These are phyloP conservation scores for Adansonia rubrostipa DNA, from an alignment of 441 rosid species.

Conservation along the genomic window DNA sequence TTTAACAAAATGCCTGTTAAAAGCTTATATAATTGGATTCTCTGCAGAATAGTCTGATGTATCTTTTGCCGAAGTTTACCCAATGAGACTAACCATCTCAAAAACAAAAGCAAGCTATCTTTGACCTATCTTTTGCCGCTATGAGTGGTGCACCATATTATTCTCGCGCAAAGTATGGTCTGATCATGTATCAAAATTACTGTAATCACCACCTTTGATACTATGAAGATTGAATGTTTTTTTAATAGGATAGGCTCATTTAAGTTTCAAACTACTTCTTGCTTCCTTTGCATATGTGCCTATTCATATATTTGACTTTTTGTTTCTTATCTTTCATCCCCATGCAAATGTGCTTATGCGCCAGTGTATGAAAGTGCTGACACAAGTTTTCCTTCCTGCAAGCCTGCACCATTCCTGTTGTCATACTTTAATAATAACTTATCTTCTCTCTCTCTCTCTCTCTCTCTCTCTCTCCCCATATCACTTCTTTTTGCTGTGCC, in stretches of 20 bases:
- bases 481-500: neutral
- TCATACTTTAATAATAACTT: neutral
- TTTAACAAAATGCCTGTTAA: conserved; percentile 10
- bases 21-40: conserved; percentile 20
- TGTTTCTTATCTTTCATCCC: neutral
- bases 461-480: too few relatives aligned
- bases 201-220: neutral
- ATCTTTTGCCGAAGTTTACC: neutral
- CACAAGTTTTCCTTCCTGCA: neutral
- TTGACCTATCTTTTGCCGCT: neutral
- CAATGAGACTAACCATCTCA: neutral
- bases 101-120: conserved; percentile 7
- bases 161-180: neutral
- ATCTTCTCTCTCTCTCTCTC: neutral
- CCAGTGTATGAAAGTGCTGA: conserved; percentile 1
- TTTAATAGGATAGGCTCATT: conserved; percentile 11
- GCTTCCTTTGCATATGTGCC: conserved; percentile 12
- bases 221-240: neutral
- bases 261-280: neutral
- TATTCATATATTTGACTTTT: neutral
- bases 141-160: neutral
- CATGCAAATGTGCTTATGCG: conserved; percentile 4
- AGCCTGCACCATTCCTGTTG: neutral
- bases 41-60: conserved; percentile 13
- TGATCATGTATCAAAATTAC: neutral